Percentiles rank a stretch among this genome's conserved stretches.
Evolutionary conservation across 169 alveolate species (phyloP).

Genomic region (Perkinsus marinus): DNA sequence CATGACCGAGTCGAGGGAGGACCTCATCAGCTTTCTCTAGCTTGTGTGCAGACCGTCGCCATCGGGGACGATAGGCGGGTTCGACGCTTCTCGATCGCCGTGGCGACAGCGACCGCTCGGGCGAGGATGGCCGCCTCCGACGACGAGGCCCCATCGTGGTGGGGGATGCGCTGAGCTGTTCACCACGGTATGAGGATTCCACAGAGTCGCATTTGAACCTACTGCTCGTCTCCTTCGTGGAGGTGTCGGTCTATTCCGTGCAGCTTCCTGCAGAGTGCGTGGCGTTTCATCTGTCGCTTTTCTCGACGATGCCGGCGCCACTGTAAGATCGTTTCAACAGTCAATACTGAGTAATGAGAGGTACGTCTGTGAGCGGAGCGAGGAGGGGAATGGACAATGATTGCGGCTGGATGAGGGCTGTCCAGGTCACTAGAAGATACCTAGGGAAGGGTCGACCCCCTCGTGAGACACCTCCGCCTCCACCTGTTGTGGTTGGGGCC

Average conservation of each 20-base stretch:
- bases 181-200: not conserved
- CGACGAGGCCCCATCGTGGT: not conserved
- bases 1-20: no score
- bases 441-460: not conserved
- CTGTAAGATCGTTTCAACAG: not conserved
- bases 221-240: not conserved
- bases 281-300: not conserved
- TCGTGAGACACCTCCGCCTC: not conserved
- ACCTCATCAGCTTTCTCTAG: not conserved
- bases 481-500: not conserved
- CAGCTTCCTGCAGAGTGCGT: not conserved
- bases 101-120: not conserved
- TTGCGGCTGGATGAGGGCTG: not conserved
- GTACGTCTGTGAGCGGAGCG: not conserved
- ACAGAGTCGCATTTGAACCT: not conserved
- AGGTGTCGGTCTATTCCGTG: not conserved
- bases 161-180: not conserved
- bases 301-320: not conserved
- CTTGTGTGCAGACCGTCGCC: not conserved
- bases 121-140: not conserved
- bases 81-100: not conserved
- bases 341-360: not conserved
- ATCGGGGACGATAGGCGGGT: not conserved
- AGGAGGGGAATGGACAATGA: not conserved
- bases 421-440: not conserved